Base-by-base conservation (phyloP, 495 filamentous ascomycete genomes). In the Ascodesmis nigricans region DNA sequence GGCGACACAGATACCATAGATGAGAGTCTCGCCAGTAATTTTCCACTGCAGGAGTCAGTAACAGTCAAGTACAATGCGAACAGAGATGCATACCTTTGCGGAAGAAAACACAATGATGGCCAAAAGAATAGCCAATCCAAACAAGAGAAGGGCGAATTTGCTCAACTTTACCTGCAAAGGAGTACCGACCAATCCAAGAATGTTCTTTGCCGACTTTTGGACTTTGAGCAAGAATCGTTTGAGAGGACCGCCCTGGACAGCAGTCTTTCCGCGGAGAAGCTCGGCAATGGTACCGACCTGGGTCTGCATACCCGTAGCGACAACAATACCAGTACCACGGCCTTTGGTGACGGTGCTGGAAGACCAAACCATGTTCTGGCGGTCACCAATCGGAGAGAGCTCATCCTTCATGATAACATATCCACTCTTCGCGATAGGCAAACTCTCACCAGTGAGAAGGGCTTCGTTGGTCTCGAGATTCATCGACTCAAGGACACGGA, bases 381-480 rank as follows among this genome's bases (percentile, higher is more conserved):
- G 65, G 40, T 81, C 75, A 10, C 75, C 75, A 21, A 63, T 56
- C 5, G 46, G 50, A 6, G 56, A 42, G 13, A 63, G 52, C 13
- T 56, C 47, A 31, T 64, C 58, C 9, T 43, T 30, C 5, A 45
- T 37, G 15, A 48, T 52, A 28, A 56, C 47, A 0, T 36, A 18
- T 1, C 60, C 53, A 18, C 53, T 53, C 46, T 81, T 79, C 13
- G 58, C 52, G n/a, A 75, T 68, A 13, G 74, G 72, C n/a, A 78
- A 52, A 22, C 71, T 75, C 46, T 81, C 75, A n/a, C 75, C 75
- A 5, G 75, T 81, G 7, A 81, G 59, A 7, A 78, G 58, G 19
- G 75, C 71, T 48, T 79, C 74, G 42, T 78, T 75, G 15, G 71
- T 67, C 49, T 75, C 71, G 37, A 78, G 65, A 40, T 79, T 79